Evolutionary conservation across 2,329 filamentous ascomycete genomes (phyloP).

Genomic region (Arthrobotrys musiformis): DNA sequence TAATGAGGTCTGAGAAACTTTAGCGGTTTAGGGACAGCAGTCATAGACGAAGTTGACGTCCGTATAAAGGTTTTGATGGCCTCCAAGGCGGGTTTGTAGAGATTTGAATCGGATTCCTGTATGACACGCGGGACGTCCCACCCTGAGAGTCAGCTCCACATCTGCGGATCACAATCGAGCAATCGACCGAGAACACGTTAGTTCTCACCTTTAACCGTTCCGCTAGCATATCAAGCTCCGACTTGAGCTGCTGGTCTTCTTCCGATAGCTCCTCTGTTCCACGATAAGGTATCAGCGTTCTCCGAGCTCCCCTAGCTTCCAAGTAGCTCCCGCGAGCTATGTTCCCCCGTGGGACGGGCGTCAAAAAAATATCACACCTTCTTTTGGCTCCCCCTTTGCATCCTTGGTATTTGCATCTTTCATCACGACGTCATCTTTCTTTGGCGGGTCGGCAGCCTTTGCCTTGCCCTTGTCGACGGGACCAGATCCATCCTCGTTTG

Average conservation of each 20-base stretch:
- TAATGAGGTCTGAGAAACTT: constrained; percentile 99
- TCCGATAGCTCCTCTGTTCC: constrained; percentile 89
- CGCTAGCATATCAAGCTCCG: constrained; percentile 96
- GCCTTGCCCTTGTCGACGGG: constrained; percentile 94
- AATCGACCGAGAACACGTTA: constrained; percentile 14
- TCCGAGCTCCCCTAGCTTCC: constrained; percentile 58
- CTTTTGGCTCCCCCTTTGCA: constrained; percentile 72
- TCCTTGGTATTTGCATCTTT: constrained; percentile 74
- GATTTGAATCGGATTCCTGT: constrained; percentile 83
- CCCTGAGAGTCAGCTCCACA: constrained; percentile 31
- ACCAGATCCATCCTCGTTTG: constrained; percentile 88
- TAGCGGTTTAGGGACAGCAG: constrained; percentile 95
- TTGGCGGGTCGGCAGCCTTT: constrained; percentile 80
- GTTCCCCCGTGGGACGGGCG: constrained; percentile 61
- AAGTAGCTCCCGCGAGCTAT: constrained; percentile 61
- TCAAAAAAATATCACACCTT: constrained; percentile 68
- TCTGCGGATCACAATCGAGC: constrained; percentile 35
- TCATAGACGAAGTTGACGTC: constrained; percentile 99
- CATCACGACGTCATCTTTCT: constrained; percentile 70
- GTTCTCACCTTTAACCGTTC: constrained; percentile 79
- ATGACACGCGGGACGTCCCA: constrained; percentile 38
- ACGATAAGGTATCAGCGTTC: constrained; percentile 49
- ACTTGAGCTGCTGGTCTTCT: constrained; percentile 98
- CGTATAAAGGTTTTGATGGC: constrained; percentile 99
- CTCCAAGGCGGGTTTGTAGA: constrained; percentile 92